phyloP scores from a whole-genome alignment of 2,329 filamentous ascomycete genomes.

The Botryotinia globosa region DNA sequence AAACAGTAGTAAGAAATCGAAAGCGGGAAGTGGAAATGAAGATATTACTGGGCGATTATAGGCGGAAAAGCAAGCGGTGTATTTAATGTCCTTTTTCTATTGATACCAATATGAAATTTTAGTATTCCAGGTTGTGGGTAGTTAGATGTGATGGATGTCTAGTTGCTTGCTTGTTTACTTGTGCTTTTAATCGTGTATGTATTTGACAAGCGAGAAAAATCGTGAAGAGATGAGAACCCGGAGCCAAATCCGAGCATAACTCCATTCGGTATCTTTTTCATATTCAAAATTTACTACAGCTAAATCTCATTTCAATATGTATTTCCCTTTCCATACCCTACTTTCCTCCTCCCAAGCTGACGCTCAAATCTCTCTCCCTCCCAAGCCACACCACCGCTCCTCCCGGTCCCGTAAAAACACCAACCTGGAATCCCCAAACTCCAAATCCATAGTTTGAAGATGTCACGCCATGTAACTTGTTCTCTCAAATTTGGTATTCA shows the following conservation, averaged over 20 bases:
- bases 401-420: too few relatives aligned
- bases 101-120: background rate
- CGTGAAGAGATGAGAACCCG: too few relatives aligned
- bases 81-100: background rate
- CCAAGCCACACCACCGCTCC: background rate
- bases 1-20: background rate
- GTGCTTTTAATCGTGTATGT: too few relatives aligned
- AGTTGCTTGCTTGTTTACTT: background rate
- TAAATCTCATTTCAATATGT: too few relatives aligned
- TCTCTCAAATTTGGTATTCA: background rate
- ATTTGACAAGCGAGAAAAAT: too few relatives aligned
- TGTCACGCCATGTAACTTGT: accelerated
- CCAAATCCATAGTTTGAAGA: accelerated
- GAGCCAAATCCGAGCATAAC: too few relatives aligned
- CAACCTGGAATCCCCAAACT: background rate
- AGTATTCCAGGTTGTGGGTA: too few relatives aligned
- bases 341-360: accelerated
- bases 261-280: too few relatives aligned
- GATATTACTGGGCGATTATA: background rate
- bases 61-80: background rate
- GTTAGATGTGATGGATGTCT: background rate
- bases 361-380: background rate
- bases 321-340: too few relatives aligned
- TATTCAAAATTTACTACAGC: accelerated
- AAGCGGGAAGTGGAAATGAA: background rate